phyloP scores from a whole-genome alignment of 257 asterid species.

The Fraxinus cuspidata region DNA sequence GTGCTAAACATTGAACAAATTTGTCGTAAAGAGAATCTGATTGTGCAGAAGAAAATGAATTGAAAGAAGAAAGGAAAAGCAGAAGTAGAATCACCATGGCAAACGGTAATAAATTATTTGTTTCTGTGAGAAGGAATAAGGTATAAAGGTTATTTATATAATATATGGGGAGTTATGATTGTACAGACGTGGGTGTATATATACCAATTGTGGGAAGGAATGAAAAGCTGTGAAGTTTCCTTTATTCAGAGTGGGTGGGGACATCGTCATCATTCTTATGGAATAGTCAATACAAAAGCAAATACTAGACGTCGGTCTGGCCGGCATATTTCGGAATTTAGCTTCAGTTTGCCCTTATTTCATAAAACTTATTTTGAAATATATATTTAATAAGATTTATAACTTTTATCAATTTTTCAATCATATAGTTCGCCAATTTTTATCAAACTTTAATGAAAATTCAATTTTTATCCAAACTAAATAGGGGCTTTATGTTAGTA shows the following conservation, averaged over 20 bases:
- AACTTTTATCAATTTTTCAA: too few species aligned
- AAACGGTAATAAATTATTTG: neutral
- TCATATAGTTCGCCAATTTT: too few species aligned
- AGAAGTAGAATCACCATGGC: slow-evolving; percentile 4
- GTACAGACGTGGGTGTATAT: neutral
- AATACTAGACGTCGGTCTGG: too few species aligned
- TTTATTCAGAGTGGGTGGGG: neutral
- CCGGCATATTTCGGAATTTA: too few species aligned
- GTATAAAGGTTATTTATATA: neutral
- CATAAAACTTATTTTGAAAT: too few species aligned
- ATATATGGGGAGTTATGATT: neutral
- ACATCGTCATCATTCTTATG: too few species aligned
- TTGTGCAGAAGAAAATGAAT: neutral
- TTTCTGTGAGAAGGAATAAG: neutral
- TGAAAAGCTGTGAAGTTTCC: neutral
- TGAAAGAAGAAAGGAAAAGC: neutral
- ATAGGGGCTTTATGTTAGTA: too few species aligned
- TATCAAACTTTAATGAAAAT: too few species aligned
- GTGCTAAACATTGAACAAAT: slow-evolving; percentile 15
- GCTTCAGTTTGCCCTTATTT: too few species aligned
- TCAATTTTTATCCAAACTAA: too few species aligned
- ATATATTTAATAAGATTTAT: too few species aligned
- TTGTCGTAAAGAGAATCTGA: neutral
- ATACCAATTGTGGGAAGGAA: neutral
- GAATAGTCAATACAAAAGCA: too few species aligned